A percentile compares a stretch with the other conserved stretches of the same genome.
phyloP scores from a whole-genome alignment of 768 basidiomycete genomes.

The Saitozyma podzolica region DNA sequence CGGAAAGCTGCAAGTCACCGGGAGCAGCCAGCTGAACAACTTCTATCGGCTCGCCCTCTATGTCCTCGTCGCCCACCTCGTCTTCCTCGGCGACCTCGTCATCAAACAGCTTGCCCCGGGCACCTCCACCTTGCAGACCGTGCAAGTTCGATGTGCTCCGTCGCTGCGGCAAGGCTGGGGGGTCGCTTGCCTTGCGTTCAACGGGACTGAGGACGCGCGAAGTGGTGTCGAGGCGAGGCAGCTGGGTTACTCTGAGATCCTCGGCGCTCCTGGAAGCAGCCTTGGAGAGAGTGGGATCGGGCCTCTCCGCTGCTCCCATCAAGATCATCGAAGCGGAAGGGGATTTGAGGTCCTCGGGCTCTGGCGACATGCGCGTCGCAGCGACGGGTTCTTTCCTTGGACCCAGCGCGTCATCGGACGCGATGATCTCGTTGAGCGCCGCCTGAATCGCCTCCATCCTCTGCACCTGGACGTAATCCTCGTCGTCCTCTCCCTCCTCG shows the following conservation, averaged over 20 bases:
- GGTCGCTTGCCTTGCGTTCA: not conserved
- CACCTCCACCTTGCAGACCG: not conserved
- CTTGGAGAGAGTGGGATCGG: slow-evolving; percentile 1
- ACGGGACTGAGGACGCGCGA: not conserved
- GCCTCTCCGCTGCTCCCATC: not conserved
- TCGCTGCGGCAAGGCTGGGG: not conserved
- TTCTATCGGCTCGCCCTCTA: slow-evolving; percentile 55
- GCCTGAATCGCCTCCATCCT: slow-evolving; percentile 96
- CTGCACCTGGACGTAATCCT: slow-evolving; percentile 69
- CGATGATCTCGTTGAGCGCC: slow-evolving; percentile 93
- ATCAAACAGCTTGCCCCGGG: slow-evolving; percentile 13
- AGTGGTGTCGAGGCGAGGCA: not conserved
- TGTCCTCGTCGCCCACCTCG: slow-evolving; percentile 54
- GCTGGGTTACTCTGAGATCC: slow-evolving; percentile 15
- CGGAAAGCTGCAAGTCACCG: slow-evolving; percentile 55
- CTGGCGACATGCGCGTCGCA: no score
- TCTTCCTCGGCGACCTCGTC: slow-evolving; percentile 38
- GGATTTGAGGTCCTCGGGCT: slow-evolving; percentile 4
- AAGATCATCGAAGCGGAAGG: slow-evolving; percentile 28
- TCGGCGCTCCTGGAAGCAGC: slow-evolving; percentile 32
- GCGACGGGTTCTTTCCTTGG: no score
- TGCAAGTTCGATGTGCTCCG: slow-evolving; percentile 6
- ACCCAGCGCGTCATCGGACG: slow-evolving; percentile 62
- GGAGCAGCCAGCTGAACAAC: slow-evolving; percentile 73
- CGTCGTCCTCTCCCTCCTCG: slow-evolving; percentile 55